phyloP scores from a whole-genome alignment of 805 yeast genomes.

The Cyberlindnera bimundalis region DNA sequence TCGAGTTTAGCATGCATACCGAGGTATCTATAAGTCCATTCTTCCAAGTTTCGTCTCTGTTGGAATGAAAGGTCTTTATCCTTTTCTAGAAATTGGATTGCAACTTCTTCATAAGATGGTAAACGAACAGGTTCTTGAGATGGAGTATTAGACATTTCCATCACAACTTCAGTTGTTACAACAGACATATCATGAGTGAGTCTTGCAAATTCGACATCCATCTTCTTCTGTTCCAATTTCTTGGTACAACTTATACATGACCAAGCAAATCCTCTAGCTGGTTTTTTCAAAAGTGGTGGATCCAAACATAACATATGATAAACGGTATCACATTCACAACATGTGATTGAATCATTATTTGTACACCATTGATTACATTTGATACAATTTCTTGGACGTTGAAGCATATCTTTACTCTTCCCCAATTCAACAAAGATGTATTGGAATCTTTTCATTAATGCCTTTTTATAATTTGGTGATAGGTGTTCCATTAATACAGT shows the following conservation, averaged over 20 bases:
- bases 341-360: conserved; percentile 59
- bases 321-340: conserved; percentile 69
- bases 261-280: conserved; percentile 89
- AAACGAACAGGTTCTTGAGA: conserved; percentile 17
- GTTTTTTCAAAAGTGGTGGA: conserved; percentile 78
- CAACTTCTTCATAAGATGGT: conserved; percentile 57
- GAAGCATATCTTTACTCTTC: conserved; percentile 56
- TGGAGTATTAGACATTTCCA: background rate
- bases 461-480: conserved; percentile 56
- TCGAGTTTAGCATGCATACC: conserved; percentile 73
- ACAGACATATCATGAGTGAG: background rate
- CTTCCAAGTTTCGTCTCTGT: conserved; percentile 55
- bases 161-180: background rate
- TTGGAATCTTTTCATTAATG: conserved; percentile 63
- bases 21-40: conserved; percentile 78
- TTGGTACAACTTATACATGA: conserved; percentile 78
- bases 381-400: conserved; percentile 66
- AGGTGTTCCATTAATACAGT: conserved; percentile 55
- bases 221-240: conserved; percentile 28
- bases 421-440: conserved; percentile 74
- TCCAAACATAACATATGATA: conserved; percentile 83
- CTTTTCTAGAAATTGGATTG: conserved; percentile 46
- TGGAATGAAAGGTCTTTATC: conserved; percentile 41
- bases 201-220: conserved; percentile 17
- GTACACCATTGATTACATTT: conserved; percentile 83